These are phyloP conservation scores for Colletotrichum costaricense DNA, from an alignment of 2,329 filamentous ascomycete genomes.

Conservation along the genomic window DNA sequence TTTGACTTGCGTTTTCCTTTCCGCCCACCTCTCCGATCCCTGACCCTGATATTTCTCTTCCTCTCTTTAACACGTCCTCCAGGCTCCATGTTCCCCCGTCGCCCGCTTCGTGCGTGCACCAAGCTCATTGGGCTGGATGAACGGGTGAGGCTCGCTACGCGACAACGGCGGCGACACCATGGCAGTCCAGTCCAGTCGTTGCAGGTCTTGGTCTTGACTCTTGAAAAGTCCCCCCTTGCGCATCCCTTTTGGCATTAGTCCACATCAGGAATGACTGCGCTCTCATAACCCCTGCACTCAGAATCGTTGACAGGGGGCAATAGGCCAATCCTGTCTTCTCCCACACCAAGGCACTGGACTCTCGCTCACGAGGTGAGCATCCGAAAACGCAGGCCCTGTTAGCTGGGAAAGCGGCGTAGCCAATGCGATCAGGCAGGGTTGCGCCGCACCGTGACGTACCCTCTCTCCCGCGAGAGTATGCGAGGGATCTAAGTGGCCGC, in stretches of 20 bases:
- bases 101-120: background rate
- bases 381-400: background rate
- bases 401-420: background rate
- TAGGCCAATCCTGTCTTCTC: background rate
- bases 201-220: constrained; percentile 3
- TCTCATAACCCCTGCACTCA: constrained; percentile 2
- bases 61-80: constrained; percentile 12
- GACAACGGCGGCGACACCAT: constrained; percentile 34
- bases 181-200: constrained; percentile 8
- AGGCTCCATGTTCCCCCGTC: background rate
- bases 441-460: constrained; percentile 35
- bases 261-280: constrained; percentile 10
- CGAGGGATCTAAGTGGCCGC: constrained; percentile 34
- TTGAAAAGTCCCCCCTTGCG: background rate
- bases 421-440: constrained; percentile 33
- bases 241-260: constrained; percentile 19
- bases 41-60: constrained; percentile 17
- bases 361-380: constrained; percentile 8
- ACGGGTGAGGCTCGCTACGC: constrained; percentile 26
- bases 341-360: background rate
- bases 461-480: constrained; percentile 16
- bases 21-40: constrained; percentile 23
- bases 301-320: constrained; percentile 11
- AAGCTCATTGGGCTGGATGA: constrained; percentile 12
- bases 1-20: constrained; percentile 35